These are phyloP conservation scores for Clarireedia monteithiana DNA, from an alignment of 2,329 filamentous ascomycete genomes.

Conservation along the genomic window DNA sequence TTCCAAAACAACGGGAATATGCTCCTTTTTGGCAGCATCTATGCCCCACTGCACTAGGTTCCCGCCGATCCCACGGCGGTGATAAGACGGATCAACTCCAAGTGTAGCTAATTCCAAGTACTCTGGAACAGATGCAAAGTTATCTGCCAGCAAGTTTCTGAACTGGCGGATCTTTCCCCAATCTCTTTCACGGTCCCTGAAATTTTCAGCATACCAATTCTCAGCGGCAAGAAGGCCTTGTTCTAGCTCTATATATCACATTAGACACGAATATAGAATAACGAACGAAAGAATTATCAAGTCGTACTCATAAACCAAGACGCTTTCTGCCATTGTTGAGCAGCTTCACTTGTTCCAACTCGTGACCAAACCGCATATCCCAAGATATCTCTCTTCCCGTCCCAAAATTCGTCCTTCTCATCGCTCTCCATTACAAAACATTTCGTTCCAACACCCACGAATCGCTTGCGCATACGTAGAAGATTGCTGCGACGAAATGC, in stretches of 20 bases:
- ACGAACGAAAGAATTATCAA: background rate
- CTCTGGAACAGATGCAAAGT: slow-evolving; percentile 2
- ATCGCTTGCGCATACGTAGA: background rate
- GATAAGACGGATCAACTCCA: background rate
- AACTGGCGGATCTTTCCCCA: slow-evolving; percentile 2
- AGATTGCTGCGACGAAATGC: background rate
- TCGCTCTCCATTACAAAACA: background rate
- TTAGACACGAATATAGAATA: background rate
- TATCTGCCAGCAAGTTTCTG: background rate
- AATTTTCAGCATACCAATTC: slow-evolving; percentile 2
- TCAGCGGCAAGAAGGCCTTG: background rate
- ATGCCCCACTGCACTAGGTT: slow-evolving; percentile 3
- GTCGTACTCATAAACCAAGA: background rate
- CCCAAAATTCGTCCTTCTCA: slow-evolving; percentile 4
- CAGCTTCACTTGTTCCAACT: slow-evolving; percentile 1
- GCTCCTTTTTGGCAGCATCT: slow-evolving; percentile 1
- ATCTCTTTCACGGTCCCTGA: background rate
- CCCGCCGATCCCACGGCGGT: slow-evolving; percentile 7
- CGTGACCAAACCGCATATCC: slow-evolving; percentile 3
- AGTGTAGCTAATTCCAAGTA: background rate
- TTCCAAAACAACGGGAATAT: slow-evolving; percentile 4
- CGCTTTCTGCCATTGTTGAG: slow-evolving; percentile 2
- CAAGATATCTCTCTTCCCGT: background rate
- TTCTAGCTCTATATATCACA: background rate
- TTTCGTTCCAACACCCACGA: background rate